Conservation (phyloP, 345 rosid genomes). For the Boechera divaricarpa region DNA sequence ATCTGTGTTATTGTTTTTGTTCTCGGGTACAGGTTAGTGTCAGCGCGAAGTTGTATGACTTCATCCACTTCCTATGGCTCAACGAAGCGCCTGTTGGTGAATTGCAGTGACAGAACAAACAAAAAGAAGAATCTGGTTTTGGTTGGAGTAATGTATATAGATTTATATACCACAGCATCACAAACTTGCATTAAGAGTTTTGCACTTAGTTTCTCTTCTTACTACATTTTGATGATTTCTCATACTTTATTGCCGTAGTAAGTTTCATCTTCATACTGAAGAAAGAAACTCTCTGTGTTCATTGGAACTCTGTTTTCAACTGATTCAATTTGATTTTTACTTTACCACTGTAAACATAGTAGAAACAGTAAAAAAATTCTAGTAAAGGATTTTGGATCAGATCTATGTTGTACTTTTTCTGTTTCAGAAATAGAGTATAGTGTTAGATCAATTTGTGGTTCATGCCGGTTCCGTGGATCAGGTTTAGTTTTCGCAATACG, state of each 20-base stretch:
- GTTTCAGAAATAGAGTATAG: background rate
- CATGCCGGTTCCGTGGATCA: background rate
- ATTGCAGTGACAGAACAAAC: constrained; percentile 49
- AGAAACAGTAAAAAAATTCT: background rate
- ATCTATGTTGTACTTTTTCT: too few species aligned
- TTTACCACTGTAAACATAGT: background rate
- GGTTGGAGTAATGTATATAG: constrained; percentile 37
- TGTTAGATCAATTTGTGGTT: background rate
- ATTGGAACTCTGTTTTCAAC: constrained; percentile 7
- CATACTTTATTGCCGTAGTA: background rate
- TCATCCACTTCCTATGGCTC: constrained; percentile 96
- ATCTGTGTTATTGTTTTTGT: background rate
- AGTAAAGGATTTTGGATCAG: background rate
- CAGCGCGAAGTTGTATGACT: constrained; percentile 81
- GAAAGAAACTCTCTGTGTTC: constrained; percentile 21
- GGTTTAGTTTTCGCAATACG: background rate
- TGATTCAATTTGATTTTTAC: background rate
- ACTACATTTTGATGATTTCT: constrained; percentile 5
- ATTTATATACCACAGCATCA: constrained; percentile 39
- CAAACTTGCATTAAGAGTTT: constrained; percentile 20
- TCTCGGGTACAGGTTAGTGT: constrained; percentile 75
- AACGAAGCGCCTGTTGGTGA: constrained; percentile 99
- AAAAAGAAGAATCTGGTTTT: constrained; percentile 20
- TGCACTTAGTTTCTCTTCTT: background rate
- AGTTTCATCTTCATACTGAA: constrained; percentile 29